Conservation (phyloP, 2,329 filamentous ascomycete genomes). For the Botrytis hyacinthi region DNA sequence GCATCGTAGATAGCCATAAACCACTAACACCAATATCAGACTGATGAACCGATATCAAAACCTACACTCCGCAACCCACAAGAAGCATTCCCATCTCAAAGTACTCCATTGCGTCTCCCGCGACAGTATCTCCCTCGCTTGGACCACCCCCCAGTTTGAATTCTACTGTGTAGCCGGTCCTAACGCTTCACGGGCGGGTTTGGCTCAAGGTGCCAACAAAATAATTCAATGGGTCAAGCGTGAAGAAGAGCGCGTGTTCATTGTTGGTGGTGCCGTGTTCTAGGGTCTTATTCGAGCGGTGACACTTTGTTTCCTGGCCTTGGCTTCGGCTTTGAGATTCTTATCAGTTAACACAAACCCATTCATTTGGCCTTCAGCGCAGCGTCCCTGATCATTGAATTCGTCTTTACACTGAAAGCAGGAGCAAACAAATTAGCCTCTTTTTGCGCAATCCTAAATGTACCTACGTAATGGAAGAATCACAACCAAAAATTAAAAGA, state of each 20-base stretch:
- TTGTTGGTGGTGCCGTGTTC: conserved; percentile 93
- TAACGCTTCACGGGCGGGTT: conserved; percentile 58
- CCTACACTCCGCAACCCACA: conserved; percentile 81
- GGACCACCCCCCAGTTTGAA: conserved; percentile 89
- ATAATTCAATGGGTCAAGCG: conserved; percentile 87
- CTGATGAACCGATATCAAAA: conserved; percentile 83
- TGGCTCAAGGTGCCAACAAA: conserved; percentile 84
- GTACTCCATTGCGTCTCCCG: conserved; percentile 75
- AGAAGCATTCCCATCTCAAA: conserved; percentile 79
- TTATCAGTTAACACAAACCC: background rate
- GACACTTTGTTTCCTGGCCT: background rate
- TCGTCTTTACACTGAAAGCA: conserved; percentile 5
- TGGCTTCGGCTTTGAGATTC: background rate
- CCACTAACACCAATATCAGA: conserved; percentile 38
- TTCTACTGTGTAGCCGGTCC: conserved; percentile 92
- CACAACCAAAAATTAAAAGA: background rate
- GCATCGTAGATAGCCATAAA: background rate
- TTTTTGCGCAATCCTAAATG: background rate
- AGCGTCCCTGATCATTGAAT: background rate
- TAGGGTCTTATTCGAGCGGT: conserved; percentile 21
- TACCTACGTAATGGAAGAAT: background rate
- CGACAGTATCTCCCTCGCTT: conserved; percentile 79
- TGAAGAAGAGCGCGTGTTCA: conserved; percentile 93
- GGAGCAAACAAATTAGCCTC: background rate
- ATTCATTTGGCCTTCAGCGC: background rate